These are phyloP conservation scores for Neonothopanus nambi DNA, from an alignment of 1,284 basidiomycete species.

Conservation along the genomic window DNA sequence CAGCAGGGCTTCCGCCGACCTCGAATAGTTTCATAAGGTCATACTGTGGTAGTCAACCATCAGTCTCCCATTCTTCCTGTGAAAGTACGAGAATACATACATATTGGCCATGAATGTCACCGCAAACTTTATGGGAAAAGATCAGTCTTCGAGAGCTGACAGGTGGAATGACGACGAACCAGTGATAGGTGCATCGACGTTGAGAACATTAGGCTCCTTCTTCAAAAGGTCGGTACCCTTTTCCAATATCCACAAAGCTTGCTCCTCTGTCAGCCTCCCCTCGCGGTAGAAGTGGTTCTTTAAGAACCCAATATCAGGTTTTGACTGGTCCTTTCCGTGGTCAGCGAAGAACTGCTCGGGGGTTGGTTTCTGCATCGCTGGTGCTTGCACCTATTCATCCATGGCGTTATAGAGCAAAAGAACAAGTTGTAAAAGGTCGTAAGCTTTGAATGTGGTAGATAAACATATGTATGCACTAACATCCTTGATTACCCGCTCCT, in stretches of 20 bases:
- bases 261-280: conserved; percentile 88
- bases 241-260: conserved; percentile 86
- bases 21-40: conserved; percentile 96
- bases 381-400: conserved; percentile 80
- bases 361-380: conserved; percentile 90
- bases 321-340: conserved; percentile 71
- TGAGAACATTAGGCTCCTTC: conserved; percentile 82
- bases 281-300: conserved; percentile 99
- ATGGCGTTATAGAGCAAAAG: neutral
- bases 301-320: conserved; percentile 95
- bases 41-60: conserved; percentile 50
- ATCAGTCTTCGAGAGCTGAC: neutral
- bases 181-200: conserved; percentile 93
- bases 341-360: conserved; percentile 90
- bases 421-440: neutral
- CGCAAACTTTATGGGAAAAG: conserved; percentile 63
- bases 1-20: conserved; percentile 90
- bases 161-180: conserved; percentile 45
- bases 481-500: conserved; percentile 85
- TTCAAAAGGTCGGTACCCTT: conserved; percentile 77
- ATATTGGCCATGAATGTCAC: conserved; percentile 95
- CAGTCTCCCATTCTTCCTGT: neutral
- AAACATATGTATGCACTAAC: conserved; percentile 39
- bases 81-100: conserved; percentile 48
- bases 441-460: neutral